Conservation (phyloP, 129 eudicot genomes). For the Cynara cardunculus region DNA sequence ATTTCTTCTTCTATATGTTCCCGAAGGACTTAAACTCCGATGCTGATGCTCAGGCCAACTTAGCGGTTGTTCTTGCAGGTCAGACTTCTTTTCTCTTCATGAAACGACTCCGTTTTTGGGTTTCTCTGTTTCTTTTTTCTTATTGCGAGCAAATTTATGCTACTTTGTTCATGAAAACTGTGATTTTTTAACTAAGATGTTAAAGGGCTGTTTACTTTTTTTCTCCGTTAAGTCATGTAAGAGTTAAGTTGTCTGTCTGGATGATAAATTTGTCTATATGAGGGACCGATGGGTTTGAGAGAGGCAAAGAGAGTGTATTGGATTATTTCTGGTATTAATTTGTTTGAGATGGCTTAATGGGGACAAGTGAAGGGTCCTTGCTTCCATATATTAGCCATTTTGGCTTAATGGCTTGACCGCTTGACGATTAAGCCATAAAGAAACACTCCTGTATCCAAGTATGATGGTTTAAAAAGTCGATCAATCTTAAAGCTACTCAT, state of each 20-base stretch:
- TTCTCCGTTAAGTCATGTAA: background rate
- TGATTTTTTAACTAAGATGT: background rate
- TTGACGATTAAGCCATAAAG: background rate
- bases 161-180: background rate
- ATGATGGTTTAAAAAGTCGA: background rate
- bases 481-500: background rate
- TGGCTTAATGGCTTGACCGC: background rate
- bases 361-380: background rate
- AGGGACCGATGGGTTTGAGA: background rate
- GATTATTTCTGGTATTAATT: background rate
- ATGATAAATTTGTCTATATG: background rate
- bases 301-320: background rate
- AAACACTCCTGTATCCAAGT: background rate
- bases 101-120: too few species aligned
- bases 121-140: background rate
- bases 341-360: background rate
- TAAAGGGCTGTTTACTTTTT: background rate
- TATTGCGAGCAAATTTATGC: background rate
- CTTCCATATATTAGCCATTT: background rate
- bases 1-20: background rate
- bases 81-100: background rate
- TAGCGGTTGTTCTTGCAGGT: constrained; percentile 73
- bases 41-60: constrained; percentile 84
- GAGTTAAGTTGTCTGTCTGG: background rate
- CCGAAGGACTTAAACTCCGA: constrained; percentile 61